A percentile compares a stretch with the other conserved stretches of the same genome.
Evolutionary conservation across 108 stramenopile species (phyloP).

Genomic region (Cyclostephanos tholiformis): DNA sequence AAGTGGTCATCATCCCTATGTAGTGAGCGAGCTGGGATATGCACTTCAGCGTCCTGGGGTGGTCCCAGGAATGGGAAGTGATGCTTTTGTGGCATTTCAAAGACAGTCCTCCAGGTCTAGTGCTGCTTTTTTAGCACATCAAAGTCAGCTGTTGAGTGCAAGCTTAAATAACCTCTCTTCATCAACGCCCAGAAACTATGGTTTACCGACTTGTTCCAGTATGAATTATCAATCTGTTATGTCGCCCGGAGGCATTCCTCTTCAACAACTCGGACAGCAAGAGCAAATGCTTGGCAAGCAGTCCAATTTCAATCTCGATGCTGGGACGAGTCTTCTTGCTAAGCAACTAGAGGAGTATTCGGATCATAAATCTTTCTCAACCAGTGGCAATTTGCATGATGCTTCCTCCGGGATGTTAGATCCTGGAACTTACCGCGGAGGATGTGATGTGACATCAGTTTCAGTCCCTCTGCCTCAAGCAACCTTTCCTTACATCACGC

Average conservation of each 20-base stretch:
- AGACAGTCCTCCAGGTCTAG: constrained; percentile 22
- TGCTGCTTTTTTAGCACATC: constrained; percentile 22
- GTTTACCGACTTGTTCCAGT: not conserved
- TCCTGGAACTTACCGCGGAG: constrained; percentile 7
- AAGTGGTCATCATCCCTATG: constrained; percentile 44
- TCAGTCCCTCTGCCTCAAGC: constrained; percentile 9
- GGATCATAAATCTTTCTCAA: not conserved
- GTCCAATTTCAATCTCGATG: constrained; percentile 10
- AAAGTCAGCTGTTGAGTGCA: constrained; percentile 25
- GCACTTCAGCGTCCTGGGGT: constrained; percentile 84
- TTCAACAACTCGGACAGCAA: constrained; percentile 17
- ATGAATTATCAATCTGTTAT: constrained; percentile 10
- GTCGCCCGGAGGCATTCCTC: constrained; percentile 21
- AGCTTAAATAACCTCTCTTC: constrained; percentile 32
- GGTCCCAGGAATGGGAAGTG: constrained; percentile 56
- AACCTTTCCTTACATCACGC: constrained; percentile 3
- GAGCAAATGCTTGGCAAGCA: constrained; percentile 23
- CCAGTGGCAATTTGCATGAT: constrained; percentile 2
- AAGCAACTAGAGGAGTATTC: constrained; percentile 38
- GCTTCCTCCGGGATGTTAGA: constrained; percentile 4
- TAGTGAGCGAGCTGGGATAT: constrained; percentile 67
- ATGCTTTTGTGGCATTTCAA: constrained; percentile 20
- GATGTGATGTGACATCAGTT: not conserved
- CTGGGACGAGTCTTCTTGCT: constrained; percentile 28
- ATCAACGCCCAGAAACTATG: constrained; percentile 13